These are phyloP conservation scores for Protomyces arabidopsidicola DNA, from an alignment of 1,139 yeast species.

Conservation along the genomic window DNA sequence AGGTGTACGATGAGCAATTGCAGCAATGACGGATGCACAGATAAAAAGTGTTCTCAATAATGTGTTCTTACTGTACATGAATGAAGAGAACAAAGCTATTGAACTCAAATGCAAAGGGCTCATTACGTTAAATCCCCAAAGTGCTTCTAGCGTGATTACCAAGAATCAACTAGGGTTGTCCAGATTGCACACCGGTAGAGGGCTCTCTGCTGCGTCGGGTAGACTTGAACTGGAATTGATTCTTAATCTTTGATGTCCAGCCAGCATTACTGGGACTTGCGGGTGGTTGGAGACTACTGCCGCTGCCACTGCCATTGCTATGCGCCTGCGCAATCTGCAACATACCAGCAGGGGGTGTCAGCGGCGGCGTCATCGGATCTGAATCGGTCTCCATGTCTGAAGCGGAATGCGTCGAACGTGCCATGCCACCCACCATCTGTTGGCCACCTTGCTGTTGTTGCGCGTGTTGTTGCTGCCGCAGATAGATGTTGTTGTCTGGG, in stretches of 20 bases:
- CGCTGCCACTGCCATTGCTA: background rate
- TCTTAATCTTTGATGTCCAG: conserved; percentile 23
- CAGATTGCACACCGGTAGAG: background rate
- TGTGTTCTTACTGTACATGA: background rate
- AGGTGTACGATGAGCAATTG: background rate
- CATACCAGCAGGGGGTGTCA: conserved; percentile 15
- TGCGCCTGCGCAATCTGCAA: background rate
- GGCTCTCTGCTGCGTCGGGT: background rate
- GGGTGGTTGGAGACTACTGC: background rate
- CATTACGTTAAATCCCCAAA: too few species aligned
- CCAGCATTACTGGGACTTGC: background rate
- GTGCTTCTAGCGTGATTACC: too few species aligned
- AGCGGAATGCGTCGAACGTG: conserved; percentile 1
- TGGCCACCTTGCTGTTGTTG: conserved; percentile 9
- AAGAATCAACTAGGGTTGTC: too few species aligned
- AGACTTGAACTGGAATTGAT: conserved; percentile 1
- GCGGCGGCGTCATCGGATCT: conserved; percentile 24
- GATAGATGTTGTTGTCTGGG: conserved; percentile 3
- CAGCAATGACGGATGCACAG: background rate
- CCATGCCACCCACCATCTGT: background rate
- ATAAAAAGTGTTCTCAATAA: background rate
- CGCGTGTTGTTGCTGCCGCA: conserved; percentile 9
- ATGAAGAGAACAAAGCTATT: background rate
- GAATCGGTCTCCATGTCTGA: conserved; percentile 21
- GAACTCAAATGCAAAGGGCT: too few species aligned